A percentile compares a stretch with the other conserved stretches of the same genome.
Evolutionary conservation across 2,329 filamentous ascomycete species (phyloP).

Genomic region (Aspergillus caelatus): DNA sequence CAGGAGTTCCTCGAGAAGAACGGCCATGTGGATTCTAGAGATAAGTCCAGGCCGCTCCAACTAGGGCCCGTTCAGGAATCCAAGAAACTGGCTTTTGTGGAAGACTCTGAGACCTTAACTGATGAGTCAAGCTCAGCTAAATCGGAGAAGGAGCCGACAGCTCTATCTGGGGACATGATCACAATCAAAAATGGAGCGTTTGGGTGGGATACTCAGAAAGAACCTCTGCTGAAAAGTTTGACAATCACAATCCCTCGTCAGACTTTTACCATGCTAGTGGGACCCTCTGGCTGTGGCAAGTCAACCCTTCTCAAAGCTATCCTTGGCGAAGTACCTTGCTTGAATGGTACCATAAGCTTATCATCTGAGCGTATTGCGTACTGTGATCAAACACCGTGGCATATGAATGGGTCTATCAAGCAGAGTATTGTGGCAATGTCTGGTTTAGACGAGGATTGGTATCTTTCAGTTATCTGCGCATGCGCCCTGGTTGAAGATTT

Average conservation of each 20-base stretch:
- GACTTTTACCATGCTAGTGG: conserved; percentile 53
- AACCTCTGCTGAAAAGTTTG: conserved; percentile 45
- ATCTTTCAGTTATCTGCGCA: conserved; percentile 38
- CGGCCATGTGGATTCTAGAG: conserved; percentile 30
- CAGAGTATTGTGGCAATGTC: conserved; percentile 45
- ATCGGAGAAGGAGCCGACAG: conserved; percentile 23
- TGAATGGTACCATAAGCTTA: conserved; percentile 38
- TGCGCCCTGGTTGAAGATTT: conserved; percentile 46
- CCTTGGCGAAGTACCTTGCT: conserved; percentile 46
- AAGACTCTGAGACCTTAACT: conserved; percentile 27
- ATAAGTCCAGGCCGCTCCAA: conserved; percentile 13
- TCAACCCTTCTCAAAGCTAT: conserved; percentile 53
- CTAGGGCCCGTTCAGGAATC: conserved; percentile 24
- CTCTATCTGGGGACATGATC: conserved; percentile 32
- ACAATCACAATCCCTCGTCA: conserved; percentile 44
- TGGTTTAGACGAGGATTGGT: conserved; percentile 41
- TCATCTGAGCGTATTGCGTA: conserved; percentile 39
- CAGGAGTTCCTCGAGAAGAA: conserved; percentile 48
- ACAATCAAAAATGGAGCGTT: conserved; percentile 50
- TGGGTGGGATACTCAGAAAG: conserved; percentile 49
- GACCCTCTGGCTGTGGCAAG: conserved; percentile 57
- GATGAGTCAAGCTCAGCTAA: conserved; percentile 27
- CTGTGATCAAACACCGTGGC: conserved; percentile 47
- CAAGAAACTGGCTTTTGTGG: conserved; percentile 22
- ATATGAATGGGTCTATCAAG: conserved; percentile 45